Evolutionary conservation across 2,329 filamentous ascomycete species (phyloP), one percentile per base, ranked within the genome.

Genomic region (Ceratocystis eucalypticola): DNA sequence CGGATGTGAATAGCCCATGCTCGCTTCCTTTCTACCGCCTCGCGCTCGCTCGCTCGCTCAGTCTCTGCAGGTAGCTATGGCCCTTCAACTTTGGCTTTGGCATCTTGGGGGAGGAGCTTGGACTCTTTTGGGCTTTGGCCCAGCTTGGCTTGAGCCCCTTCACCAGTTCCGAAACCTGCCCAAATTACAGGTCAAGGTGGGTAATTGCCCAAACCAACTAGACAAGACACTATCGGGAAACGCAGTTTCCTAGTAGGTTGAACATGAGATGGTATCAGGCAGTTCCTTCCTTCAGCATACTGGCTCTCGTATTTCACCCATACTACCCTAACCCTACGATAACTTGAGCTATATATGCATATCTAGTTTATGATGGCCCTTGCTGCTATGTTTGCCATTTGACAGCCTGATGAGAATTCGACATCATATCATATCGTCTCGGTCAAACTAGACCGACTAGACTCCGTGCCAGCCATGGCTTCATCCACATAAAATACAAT

Each of bases 121-220:
- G 55, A 59, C 55, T 59, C 28, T 59, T 59, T 59, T 37, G 55
- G 55, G 30, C 55, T 33, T 37, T 59, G 55, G 55, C 28, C 30
- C 20, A 30, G 15, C 55, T 59, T 59, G 55, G 55, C 55, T 59
- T 22, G 17, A 59, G 55, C 55, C 55, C 55, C 55, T 59, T 59
- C 55, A 59, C 55, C 55, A 8, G 28, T 59, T 59, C 55, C 55
- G 55, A 59, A 59, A 59, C 55, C 55, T 25, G 53, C 12, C 55
- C 55, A 59, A 59, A 59, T 59, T 59, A 37, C 55, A 59, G 55
- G 55, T 17, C 55, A 59, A n/a, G 25, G 55, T 37, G 55, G 55
- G 55, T 59, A 59, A 59, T 59, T 59, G 55, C 55, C 55, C 4
- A 59, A 59, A 59, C 30, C 15, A 59, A 59, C 30, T 33, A n/a